Evolutionary conservation across 2,329 filamentous ascomycete species (phyloP).

Genomic region (Elsinoe ampelina): DNA sequence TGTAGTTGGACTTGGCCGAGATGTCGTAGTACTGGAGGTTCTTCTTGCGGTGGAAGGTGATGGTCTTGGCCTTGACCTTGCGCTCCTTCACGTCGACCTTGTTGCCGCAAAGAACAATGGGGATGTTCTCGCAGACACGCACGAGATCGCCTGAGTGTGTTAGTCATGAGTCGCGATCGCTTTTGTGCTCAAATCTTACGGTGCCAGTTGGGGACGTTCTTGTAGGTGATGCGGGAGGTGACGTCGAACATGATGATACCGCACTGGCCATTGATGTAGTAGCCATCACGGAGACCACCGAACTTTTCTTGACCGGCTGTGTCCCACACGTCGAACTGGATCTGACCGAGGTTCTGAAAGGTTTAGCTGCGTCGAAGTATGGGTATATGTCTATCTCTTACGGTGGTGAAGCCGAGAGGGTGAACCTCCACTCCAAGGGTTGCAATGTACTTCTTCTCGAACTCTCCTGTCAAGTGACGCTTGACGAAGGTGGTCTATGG

Average conservation of each 20-base stretch:
- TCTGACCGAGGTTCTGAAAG: constrained; percentile 73
- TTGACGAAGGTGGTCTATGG: constrained; percentile 97
- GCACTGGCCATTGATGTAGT: constrained; percentile 99
- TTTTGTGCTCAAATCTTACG: constrained; percentile 54
- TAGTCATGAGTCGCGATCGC: constrained; percentile 5
- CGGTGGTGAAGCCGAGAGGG: constrained; percentile 93
- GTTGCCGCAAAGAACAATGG: constrained; percentile 96
- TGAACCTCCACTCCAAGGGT: constrained; percentile 99
- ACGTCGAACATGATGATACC: constrained; percentile 99
- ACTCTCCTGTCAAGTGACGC: constrained; percentile 98
- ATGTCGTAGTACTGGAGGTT: constrained; percentile 99
- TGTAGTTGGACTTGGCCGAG: constrained; percentile 99
- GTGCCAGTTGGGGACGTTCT: constrained; percentile 99
- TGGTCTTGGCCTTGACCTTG: constrained; percentile 99
- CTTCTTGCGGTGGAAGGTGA: constrained; percentile 99
- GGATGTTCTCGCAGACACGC: constrained; percentile 98
- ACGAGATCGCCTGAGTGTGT: constrained; percentile 71
- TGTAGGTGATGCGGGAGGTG: constrained; percentile 98
- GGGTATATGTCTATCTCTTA: constrained; percentile 43
- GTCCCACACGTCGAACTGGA: constrained; percentile 99
- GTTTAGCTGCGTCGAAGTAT: constrained; percentile 17
- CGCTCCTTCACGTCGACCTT: constrained; percentile 99
- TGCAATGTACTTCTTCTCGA: constrained; percentile 99
- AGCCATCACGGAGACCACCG: constrained; percentile 95
- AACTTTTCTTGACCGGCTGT: constrained; percentile 99